Conservation (phyloP, 2,329 filamentous ascomycete genomes). For the Colletotrichum navitas region DNA sequence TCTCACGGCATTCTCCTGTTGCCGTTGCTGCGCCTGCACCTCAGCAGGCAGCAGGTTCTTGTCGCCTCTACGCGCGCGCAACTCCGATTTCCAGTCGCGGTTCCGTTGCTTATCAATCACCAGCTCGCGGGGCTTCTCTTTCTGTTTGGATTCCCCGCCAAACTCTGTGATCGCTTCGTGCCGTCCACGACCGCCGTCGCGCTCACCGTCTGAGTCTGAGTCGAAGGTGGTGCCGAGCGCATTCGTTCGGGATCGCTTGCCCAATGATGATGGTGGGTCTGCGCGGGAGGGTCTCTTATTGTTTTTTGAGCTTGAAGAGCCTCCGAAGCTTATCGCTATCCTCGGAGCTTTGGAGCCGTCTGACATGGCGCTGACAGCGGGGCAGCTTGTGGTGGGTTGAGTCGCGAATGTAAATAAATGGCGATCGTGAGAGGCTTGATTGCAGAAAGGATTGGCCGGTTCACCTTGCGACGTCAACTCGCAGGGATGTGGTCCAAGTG, state of each 20-base stretch:
- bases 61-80: constrained; percentile 59
- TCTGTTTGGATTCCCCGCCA: constrained; percentile 57
- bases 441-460: constrained; percentile 18
- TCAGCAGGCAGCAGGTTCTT: constrained; percentile 70
- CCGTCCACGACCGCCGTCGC: constrained; percentile 45
- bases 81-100: constrained; percentile 72
- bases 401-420: background rate
- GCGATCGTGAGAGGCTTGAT: constrained; percentile 3
- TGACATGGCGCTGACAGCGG: constrained; percentile 29
- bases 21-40: constrained; percentile 61
- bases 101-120: constrained; percentile 72
- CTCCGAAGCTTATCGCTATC: constrained; percentile 43
- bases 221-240: constrained; percentile 61
- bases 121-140: constrained; percentile 53
- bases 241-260: constrained; percentile 61
- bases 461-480: constrained; percentile 39
- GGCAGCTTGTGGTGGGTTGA: background rate
- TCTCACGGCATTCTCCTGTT: constrained; percentile 52
- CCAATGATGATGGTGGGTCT: constrained; percentile 57
- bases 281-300: constrained; percentile 27
- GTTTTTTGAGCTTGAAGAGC: constrained; percentile 30
- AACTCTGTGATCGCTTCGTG: constrained; percentile 66
- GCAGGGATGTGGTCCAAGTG: constrained; percentile 16
- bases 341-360: constrained; percentile 34
- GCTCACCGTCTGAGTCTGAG: constrained; percentile 50